Conservation (phyloP, 352 stramenopile species). For the Aphanomyces invadans region DNA sequence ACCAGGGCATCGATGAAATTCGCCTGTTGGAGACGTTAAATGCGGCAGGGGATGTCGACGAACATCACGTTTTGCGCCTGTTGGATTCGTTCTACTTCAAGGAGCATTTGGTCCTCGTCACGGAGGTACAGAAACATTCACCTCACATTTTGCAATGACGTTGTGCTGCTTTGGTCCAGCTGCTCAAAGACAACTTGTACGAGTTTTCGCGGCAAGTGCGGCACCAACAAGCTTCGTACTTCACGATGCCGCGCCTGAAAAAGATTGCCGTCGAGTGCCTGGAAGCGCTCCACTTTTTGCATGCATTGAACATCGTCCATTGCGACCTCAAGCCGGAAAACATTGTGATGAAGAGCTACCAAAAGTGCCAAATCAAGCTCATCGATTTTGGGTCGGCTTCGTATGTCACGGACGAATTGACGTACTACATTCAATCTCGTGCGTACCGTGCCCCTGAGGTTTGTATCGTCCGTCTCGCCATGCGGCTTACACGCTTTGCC, state of each 20-base stretch:
- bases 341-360: slow-evolving; percentile 46
- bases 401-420: slow-evolving; percentile 79
- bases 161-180: slow-evolving; percentile 34
- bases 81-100: slow-evolving; percentile 91
- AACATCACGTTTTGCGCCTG: slow-evolving; percentile 86
- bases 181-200: slow-evolving; percentile 96
- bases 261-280: slow-evolving; percentile 78
- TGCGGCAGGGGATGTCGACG: slow-evolving; percentile 70
- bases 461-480: neutral
- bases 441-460: slow-evolving; percentile 42
- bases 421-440: slow-evolving; percentile 86
- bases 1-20: slow-evolving; percentile 89
- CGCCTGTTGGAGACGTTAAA: slow-evolving; percentile 68
- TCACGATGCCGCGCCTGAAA: slow-evolving; percentile 88
- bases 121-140: slow-evolving; percentile 66
- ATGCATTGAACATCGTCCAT: slow-evolving; percentile 86
- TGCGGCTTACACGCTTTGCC: neutral
- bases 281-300: slow-evolving; percentile 74
- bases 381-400: slow-evolving; percentile 92
- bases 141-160: too few species aligned
- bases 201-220: slow-evolving; percentile 90
- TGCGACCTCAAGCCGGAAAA: slow-evolving; percentile 94
- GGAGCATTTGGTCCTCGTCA: slow-evolving; percentile 90
- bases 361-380: slow-evolving; percentile 68
- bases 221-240: slow-evolving; percentile 61